Evolutionary conservation across 1,284 basidiomycete species (phyloP).

Genomic region (Gomphus sp.): DNA sequence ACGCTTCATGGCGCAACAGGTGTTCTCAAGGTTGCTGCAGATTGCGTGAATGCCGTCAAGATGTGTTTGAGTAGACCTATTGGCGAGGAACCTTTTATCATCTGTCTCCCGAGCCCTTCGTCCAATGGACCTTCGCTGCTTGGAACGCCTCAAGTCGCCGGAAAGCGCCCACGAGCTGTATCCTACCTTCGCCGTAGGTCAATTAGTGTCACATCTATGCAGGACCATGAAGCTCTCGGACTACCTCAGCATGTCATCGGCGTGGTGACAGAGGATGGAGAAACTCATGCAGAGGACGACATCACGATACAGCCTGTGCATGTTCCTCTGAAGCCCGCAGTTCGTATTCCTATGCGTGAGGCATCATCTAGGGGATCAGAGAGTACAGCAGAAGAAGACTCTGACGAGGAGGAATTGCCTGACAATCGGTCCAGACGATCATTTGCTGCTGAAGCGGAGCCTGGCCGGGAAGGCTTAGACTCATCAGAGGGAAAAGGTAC

Average conservation of each 20-base stretch:
- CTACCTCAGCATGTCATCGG: not conserved
- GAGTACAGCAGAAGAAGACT: conserved; percentile 6
- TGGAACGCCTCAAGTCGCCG: not conserved
- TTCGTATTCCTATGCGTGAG: conserved; percentile 21
- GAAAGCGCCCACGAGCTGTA: not conserved
- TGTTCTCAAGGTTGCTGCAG: conserved; percentile 81
- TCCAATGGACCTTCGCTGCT: conserved; percentile 8
- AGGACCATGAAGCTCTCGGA: conserved; percentile 6
- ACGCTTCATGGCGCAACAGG: conserved; percentile 79
- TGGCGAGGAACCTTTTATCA: conserved; percentile 52
- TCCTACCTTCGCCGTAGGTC: conserved; percentile 5
- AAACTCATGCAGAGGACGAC: conserved; percentile 20
- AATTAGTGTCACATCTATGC: not conserved
- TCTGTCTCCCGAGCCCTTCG: conserved; percentile 42
- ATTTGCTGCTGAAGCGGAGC: not conserved
- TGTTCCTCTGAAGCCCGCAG: conserved; percentile 21
- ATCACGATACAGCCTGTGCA: conserved; percentile 31
- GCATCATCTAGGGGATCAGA: conserved; percentile 1
- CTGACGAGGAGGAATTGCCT: conserved; percentile 6
- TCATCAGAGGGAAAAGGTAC: conserved; percentile 5
- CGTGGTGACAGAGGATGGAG: conserved; percentile 3
- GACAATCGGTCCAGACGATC: not conserved
- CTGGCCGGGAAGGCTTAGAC: not conserved
- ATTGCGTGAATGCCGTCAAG: conserved; percentile 79
- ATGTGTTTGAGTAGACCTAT: conserved; percentile 58